Base-by-base conservation (phyloP, 768 basidiomycete species). In the Pleurotus djamor region DNA sequence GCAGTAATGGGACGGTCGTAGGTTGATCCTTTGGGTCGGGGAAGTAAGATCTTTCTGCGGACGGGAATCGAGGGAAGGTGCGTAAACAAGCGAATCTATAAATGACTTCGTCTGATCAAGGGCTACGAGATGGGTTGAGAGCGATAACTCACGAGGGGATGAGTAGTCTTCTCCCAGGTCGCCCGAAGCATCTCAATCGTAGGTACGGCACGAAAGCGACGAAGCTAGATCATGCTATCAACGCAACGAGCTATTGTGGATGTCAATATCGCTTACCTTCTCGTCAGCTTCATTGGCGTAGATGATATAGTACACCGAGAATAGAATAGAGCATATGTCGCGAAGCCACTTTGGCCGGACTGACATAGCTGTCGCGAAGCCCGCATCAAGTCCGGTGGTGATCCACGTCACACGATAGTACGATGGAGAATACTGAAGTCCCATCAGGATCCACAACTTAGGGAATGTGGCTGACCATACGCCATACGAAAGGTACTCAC, bases 401-500 rank as follows among this genome's bases (percentile, higher is more conserved):
- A 99, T 88, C 90, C 95, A 99, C 54, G 96, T 96, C 6, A 95
- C 96, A 28, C 97, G 89, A 75, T 96, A 96, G 73, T 95, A 97
- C 2, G 92, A 90, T 0, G 92, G 84, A 3, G 94, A 91, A 69
- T 97, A 96, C 94, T 95, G 63, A 51, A 45, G 21, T 28, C 3
- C 21, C 21, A 28, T 28, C 21, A 28, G 21, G 21, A 28, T 28
- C 21, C 21, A 28, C 21, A 28, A 28, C 21, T 1, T 28, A 28
- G 21, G 21, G 21, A 28, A 28, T 28, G 44, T 13, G 48, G 52
- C 32, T 48, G 44, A 32, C 14, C 32, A n/a, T 5, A 47, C 4
- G 58, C 41, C 54, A 37, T 50, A 28, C 28, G 41, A 36, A 13
- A 38, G 12, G 10, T 10, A 78, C 88, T 69, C 61, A 96, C 94